phyloP scores from a whole-genome alignment of 1,139 yeast species.

The Yamadazyma dendronema region DNA sequence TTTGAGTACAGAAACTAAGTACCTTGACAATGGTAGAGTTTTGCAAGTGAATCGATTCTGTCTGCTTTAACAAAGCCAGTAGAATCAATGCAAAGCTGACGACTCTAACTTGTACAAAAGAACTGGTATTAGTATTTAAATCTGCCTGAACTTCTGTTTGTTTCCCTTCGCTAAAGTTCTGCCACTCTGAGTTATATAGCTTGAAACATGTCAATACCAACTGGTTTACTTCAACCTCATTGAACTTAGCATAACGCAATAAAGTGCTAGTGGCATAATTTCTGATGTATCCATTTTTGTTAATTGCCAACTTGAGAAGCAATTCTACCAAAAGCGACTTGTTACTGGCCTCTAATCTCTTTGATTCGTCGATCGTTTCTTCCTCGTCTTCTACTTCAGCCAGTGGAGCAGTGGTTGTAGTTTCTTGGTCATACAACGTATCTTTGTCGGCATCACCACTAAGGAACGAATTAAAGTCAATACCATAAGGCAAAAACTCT shows the following conservation, averaged over 20 bases:
- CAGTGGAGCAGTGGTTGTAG: not conserved
- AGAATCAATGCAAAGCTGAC: conserved; percentile 37
- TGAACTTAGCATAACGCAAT: conserved; percentile 28
- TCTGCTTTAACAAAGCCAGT: conserved; percentile 38
- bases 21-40: conserved; percentile 42
- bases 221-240: conserved; percentile 38
- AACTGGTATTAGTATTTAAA: conserved; percentile 25
- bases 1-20: conserved; percentile 49
- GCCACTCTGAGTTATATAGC: conserved; percentile 34
- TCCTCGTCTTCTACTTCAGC: conserved; percentile 16
- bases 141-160: conserved; percentile 13
- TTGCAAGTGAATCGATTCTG: conserved; percentile 38
- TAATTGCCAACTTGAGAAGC: conserved; percentile 33
- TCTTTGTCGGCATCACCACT: conserved; percentile 9
- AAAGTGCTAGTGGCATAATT: conserved; percentile 36
- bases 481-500: conserved; percentile 37
- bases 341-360: conserved; percentile 13
- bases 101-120: conserved; percentile 23
- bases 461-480: conserved; percentile 28
- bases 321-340: conserved; percentile 29
- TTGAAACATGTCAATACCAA: conserved; percentile 34
- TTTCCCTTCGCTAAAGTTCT: conserved; percentile 19
- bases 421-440: conserved; percentile 4
- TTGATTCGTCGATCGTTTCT: conserved; percentile 29
- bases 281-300: conserved; percentile 34